These are phyloP conservation scores for Aurantiochytrium sp. DNA, from an alignment of 108 stramenopile genomes.

Conservation along the genomic window DNA sequence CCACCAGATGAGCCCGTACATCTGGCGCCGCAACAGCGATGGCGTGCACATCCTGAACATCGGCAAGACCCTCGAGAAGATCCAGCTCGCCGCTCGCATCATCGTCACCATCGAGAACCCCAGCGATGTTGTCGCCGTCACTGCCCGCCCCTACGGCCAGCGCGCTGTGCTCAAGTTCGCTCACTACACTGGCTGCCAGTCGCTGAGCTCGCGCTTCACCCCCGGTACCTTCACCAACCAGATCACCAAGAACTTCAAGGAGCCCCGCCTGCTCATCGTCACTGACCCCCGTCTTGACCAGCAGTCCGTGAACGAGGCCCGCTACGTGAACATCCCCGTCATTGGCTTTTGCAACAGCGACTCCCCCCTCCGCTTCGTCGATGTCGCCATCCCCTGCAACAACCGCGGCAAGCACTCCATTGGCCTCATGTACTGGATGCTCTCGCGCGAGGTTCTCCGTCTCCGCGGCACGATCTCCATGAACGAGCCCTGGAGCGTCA, in stretches of 20 bases:
- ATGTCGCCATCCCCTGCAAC: slow-evolving; percentile 99
- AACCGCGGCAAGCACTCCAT: slow-evolving; percentile 99
- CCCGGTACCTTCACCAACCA: slow-evolving; percentile 99
- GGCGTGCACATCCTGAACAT: slow-evolving; percentile 99
- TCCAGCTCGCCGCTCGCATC: slow-evolving; percentile 97
- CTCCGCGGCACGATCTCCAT: slow-evolving; percentile 91
- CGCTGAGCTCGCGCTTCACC: slow-evolving; percentile 97
- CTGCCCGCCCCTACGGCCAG: slow-evolving; percentile 99
- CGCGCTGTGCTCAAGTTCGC: slow-evolving; percentile 99
- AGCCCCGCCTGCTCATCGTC: slow-evolving; percentile 95
- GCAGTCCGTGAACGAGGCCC: slow-evolving; percentile 89
- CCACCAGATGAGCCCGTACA: slow-evolving; percentile 92
- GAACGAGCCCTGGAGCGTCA: slow-evolving; percentile 83
- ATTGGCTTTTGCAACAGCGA: slow-evolving; percentile 98
- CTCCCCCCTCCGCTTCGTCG: slow-evolving; percentile 94
- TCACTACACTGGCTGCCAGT: slow-evolving; percentile 95
- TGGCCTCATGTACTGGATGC: slow-evolving; percentile 97
- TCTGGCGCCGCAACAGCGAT: slow-evolving; percentile 95
- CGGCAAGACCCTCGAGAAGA: slow-evolving; percentile 99
- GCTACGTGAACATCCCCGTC: slow-evolving; percentile 96
- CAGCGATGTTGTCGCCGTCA: slow-evolving; percentile 96
- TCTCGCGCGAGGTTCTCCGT: slow-evolving; percentile 94
- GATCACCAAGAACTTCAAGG: slow-evolving; percentile 99
- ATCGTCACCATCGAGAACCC: slow-evolving; percentile 99
- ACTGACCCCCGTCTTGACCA: slow-evolving; percentile 97